Evolutionary conservation across 2,329 filamentous ascomycete species (phyloP).

Genomic region (Aspergillus unguis): DNA sequence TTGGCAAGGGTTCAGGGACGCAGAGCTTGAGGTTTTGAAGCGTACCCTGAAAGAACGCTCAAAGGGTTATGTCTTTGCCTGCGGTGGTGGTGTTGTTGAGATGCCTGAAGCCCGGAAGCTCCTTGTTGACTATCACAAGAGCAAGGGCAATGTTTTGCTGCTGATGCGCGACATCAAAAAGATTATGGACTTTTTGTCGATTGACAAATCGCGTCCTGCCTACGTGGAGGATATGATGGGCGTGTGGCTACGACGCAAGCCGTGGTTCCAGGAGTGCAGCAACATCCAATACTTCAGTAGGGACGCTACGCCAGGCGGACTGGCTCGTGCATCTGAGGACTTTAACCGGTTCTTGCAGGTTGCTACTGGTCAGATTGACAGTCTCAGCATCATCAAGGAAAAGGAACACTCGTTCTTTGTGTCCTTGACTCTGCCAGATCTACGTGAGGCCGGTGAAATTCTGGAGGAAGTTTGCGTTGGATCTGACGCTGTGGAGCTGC

Average conservation of each 20-base stretch:
- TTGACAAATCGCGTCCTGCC: conserved; percentile 86
- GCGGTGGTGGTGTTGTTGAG: conserved; percentile 91
- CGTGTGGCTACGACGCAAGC: conserved; percentile 84
- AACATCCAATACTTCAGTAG: conserved; percentile 92
- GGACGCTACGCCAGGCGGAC: conserved; percentile 50
- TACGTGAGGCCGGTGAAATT: conserved; percentile 60
- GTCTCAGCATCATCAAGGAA: conserved; percentile 58
- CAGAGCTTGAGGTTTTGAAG: conserved; percentile 71
- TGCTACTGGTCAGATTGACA: conserved; percentile 60
- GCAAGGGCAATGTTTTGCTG: conserved; percentile 78
- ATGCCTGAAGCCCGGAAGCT: conserved; percentile 73
- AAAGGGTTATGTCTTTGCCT: conserved; percentile 79
- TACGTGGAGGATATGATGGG: conserved; percentile 89
- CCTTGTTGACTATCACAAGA: conserved; percentile 68
- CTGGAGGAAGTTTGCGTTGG: conserved; percentile 75
- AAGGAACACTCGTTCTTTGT: conserved; percentile 83
- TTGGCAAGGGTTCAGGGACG: conserved; percentile 83
- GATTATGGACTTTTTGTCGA: conserved; percentile 81
- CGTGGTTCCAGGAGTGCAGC: conserved; percentile 89
- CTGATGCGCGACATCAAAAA: conserved; percentile 84
- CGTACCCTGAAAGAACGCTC: conserved; percentile 71
- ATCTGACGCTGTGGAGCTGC: conserved; percentile 86
- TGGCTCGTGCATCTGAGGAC: conserved; percentile 59
- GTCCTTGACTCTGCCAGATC: conserved; percentile 76
- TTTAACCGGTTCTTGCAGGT: conserved; percentile 70